Conservation (phyloP, 371 early-diverging fungal genomes). For the Mucor plumbeus region DNA sequence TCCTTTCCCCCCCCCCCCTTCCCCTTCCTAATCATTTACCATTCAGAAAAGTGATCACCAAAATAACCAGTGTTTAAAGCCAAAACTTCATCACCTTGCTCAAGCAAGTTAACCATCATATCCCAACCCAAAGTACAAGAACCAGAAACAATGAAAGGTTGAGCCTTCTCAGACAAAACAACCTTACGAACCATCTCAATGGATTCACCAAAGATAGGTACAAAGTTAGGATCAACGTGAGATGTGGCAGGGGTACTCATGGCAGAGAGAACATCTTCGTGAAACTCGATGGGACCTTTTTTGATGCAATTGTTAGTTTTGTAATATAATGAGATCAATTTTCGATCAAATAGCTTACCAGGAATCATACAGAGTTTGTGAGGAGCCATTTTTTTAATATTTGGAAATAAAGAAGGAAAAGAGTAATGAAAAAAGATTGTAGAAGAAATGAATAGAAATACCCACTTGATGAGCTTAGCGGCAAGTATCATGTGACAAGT, state of each 20-base stretch:
- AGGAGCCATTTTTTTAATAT: slow-evolving; percentile 23
- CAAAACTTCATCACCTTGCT: slow-evolving; percentile 88
- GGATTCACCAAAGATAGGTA: slow-evolving; percentile 84
- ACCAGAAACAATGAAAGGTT: slow-evolving; percentile 94
- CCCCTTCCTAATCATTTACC: slow-evolving; percentile 51
- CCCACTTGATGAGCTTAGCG: slow-evolving; percentile 21
- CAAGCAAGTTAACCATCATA: slow-evolving; percentile 90
- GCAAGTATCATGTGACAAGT: slow-evolving; percentile 20
- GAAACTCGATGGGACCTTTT: slow-evolving; percentile 92
- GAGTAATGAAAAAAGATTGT: slow-evolving; percentile 10
- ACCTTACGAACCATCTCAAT: slow-evolving; percentile 86
- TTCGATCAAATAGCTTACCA: slow-evolving; percentile 43
- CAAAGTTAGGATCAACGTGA: slow-evolving; percentile 92
- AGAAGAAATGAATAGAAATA: slow-evolving; percentile 6
- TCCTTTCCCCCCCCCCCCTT: background rate
- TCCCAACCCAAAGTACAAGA: slow-evolving; percentile 97
- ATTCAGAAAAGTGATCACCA: slow-evolving; percentile 95
- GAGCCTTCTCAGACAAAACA: slow-evolving; percentile 80
- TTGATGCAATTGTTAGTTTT: background rate
- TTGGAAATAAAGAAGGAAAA: slow-evolving; percentile 4
- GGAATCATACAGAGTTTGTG: slow-evolving; percentile 94
- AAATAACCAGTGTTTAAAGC: slow-evolving; percentile 94
- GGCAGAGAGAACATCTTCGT: slow-evolving; percentile 83
- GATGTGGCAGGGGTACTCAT: slow-evolving; percentile 93
- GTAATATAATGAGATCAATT: background rate